phyloP scores from a whole-genome alignment of 169 alveolate species.

The Ichthyophthirius multifiliis region DNA sequence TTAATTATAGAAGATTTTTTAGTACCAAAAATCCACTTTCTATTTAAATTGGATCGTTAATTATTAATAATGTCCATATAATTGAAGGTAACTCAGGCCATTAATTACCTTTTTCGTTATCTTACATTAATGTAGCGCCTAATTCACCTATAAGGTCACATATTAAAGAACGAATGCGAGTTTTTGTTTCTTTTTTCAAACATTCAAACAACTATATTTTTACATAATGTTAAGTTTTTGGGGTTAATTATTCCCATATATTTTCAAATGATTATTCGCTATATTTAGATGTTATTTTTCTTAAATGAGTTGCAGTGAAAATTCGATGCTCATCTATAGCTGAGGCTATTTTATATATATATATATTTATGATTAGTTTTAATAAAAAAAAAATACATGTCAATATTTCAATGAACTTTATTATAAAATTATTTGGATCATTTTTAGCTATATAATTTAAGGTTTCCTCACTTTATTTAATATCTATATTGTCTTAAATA shows the following conservation, averaged over 20 bases:
- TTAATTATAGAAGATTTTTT: conserved; percentile 33
- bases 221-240: conserved; percentile 41
- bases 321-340: too few relatives aligned
- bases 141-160: conserved; percentile 50
- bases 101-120: conserved; percentile 41
- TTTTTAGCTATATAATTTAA: too few relatives aligned
- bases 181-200: conserved; percentile 35
- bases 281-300: conserved; percentile 41
- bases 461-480: too few relatives aligned
- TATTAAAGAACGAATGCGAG: conserved; percentile 33
- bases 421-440: too few relatives aligned
- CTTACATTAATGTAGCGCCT: conserved; percentile 44
- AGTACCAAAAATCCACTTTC: conserved; percentile 42
- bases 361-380: too few relatives aligned
- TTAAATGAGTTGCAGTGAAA: conserved; percentile 44
- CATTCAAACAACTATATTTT: conserved; percentile 45
- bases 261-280: conserved; percentile 38
- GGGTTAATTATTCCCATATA: conserved; percentile 35
- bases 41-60: conserved; percentile 19
- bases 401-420: too few relatives aligned
- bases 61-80: conserved; percentile 39
- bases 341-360: too few relatives aligned
- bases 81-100: conserved; percentile 44
- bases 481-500: too few relatives aligned
- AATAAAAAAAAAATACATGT: too few relatives aligned